Base-by-base conservation (phyloP, 805 yeast species). In the Candida silvicultrix region DNA sequence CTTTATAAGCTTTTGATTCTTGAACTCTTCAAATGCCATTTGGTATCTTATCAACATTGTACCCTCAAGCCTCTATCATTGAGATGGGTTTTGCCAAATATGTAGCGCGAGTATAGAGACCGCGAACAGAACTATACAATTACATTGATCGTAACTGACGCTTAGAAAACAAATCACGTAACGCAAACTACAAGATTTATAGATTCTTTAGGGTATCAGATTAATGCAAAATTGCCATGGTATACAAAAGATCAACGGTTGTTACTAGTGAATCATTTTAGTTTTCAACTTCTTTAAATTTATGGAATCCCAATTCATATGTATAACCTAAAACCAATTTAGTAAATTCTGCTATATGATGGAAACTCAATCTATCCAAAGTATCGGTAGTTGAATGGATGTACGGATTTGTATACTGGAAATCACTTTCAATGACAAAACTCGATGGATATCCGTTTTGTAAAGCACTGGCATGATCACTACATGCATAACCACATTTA, bases 381-480 rank as follows among this genome's bases (percentile, higher is more conserved):
- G 96, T 89, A 60, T 92, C 99, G 63, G 76, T 63, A 1, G 80
- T 74, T 37, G 85, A 75, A 65, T 92, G 99, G 52, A 89, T 84
- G 59, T 71, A 83, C 40, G 82, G 83, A 64, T 80, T 81, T 4
- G 81, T 72, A 51, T 72, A 71, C 45, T 77, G 74, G 63, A 88
- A 75, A 47, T 76, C 83, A 39, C 88, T 74, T 64, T 94, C 99
- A 52, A 85, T 78, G 40, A 88, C 85, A 64, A 89, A 86, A 29
- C 89, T 78, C 10, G 89, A 76, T 5, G 97, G 97, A 65, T 73
- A 89, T 0, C 97, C 97, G 56, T 77, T 78, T 60, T 84, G 81
- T 43, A 80, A 64, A 1, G 96, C 96, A 41, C 95, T 81, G 5
- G 94, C 84, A 64, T 89, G 97, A 67, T 92, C 98, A 16, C 95